Evolutionary conservation across 257 asterid species (phyloP).

Genomic region (Solanum chaucha): DNA sequence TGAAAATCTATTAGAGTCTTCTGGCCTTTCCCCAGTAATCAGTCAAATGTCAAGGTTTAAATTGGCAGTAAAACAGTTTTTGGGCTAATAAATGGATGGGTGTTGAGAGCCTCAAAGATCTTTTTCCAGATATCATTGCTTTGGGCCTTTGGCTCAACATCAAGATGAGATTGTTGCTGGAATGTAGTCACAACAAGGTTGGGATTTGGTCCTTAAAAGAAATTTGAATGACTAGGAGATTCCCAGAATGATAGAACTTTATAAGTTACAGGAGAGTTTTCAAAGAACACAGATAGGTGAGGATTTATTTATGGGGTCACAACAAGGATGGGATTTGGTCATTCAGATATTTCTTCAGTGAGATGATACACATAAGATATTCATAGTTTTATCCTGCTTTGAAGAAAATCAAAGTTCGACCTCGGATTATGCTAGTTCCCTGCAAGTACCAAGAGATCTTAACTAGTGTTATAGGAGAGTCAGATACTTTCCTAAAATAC

Average conservation of each 20-base stretch:
- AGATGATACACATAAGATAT: neutral
- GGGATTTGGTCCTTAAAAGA: neutral
- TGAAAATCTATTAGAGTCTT: neutral
- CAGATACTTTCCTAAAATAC: neutral
- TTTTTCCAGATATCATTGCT: neutral
- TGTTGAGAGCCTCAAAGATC: neutral
- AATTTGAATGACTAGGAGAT: neutral
- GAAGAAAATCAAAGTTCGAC: neutral
- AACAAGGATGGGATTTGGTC: too few species aligned
- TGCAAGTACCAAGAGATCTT: neutral
- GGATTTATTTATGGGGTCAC: neutral
- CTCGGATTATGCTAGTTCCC: neutral
- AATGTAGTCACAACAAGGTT: neutral
- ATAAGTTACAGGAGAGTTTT: neutral
- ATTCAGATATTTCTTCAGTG: neutral
- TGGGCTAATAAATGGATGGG: neutral
- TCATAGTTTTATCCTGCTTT: neutral
- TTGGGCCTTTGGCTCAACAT: neutral
- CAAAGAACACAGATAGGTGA: neutral
- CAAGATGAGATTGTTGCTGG: neutral
- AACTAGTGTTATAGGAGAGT: neutral
- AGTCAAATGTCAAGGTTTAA: neutral
- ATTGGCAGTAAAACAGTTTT: neutral
- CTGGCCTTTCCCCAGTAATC: neutral
- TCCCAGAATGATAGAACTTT: neutral